Evolutionary conservation across 2,329 filamentous ascomycete genomes (phyloP).

Genomic region (Aspergillus sp.): DNA sequence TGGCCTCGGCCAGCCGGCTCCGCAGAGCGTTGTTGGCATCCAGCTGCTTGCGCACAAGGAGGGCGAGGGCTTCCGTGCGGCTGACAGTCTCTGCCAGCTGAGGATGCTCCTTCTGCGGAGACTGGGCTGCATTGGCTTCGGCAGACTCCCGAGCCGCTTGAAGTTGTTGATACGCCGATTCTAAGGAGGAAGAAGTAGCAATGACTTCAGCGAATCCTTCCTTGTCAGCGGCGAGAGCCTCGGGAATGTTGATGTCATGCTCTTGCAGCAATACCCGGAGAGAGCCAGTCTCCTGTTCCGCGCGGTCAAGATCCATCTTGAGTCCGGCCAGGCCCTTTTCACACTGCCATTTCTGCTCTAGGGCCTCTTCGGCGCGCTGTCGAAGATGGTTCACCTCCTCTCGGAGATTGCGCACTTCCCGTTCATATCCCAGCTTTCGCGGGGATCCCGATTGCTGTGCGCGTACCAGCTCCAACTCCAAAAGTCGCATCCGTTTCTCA

Average conservation of each 20-base stretch:
- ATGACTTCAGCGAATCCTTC: constrained; percentile 46
- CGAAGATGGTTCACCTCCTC: constrained; percentile 83
- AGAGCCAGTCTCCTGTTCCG: constrained; percentile 87
- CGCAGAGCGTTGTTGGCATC: constrained; percentile 74
- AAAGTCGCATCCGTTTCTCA: constrained; percentile 71
- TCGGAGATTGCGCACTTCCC: constrained; percentile 75
- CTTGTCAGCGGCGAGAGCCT: constrained; percentile 50
- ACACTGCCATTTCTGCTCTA: constrained; percentile 94
- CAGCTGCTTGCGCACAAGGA: constrained; percentile 77
- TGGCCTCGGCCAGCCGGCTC: constrained; percentile 72
- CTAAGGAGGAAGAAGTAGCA: constrained; percentile 68
- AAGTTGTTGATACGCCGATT: constrained; percentile 72
- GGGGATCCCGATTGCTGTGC: constrained; percentile 66
- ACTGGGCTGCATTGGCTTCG: constrained; percentile 68
- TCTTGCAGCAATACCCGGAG: constrained; percentile 75
- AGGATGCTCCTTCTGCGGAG: constrained; percentile 67
- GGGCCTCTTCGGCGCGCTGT: constrained; percentile 84
- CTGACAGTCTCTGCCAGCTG: constrained; percentile 70
- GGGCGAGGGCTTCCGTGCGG: constrained; percentile 75
- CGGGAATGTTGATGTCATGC: constrained; percentile 75
- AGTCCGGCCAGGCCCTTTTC: constrained; percentile 85
- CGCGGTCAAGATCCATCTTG: constrained; percentile 95
- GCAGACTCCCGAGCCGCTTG: constrained; percentile 66
- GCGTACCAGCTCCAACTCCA: constrained; percentile 76
- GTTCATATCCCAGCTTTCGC: constrained; percentile 75